Conservation (phyloP, 2,329 filamentous ascomycete genomes). For the Stachybotrys elegans region DNA sequence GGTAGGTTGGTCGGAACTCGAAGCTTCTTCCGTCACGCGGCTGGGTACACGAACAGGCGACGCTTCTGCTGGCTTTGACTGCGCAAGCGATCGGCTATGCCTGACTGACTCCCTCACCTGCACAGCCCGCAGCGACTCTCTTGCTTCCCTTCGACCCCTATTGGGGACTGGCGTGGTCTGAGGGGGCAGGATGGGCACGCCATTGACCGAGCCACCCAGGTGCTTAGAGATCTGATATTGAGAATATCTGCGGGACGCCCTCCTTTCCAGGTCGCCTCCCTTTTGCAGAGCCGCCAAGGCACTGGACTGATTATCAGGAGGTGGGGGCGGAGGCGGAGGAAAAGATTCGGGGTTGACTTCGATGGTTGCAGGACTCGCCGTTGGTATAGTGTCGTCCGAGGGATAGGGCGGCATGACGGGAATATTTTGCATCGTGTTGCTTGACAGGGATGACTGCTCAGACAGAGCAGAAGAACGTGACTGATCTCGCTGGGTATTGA, state of each 20-base stretch:
- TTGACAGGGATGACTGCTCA: slow-evolving; percentile 66
- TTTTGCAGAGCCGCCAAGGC: slow-evolving; percentile 86
- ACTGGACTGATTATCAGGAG: slow-evolving; percentile 75
- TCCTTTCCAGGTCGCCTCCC: slow-evolving; percentile 84
- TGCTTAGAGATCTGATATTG: slow-evolving; percentile 97
- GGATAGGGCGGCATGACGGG: slow-evolving; percentile 71
- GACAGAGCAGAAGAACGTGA: slow-evolving; percentile 46
- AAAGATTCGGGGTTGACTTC: slow-evolving; percentile 60
- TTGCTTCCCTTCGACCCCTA: slow-evolving; percentile 68
- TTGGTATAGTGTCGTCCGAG: slow-evolving; percentile 49
- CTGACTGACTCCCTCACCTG: slow-evolving; percentile 48
- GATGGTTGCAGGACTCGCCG: slow-evolving; percentile 30
- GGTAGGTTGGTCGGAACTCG: slow-evolving; percentile 14
- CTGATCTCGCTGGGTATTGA: slow-evolving; percentile 43
- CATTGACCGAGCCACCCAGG: slow-evolving; percentile 72
- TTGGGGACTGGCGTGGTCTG: slow-evolving; percentile 83
- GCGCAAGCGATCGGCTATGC: slow-evolving; percentile 44
- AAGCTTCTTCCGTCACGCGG: slow-evolving; percentile 59
- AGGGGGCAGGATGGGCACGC: slow-evolving; percentile 79
- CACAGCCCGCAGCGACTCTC: slow-evolving; percentile 74
- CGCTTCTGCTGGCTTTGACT: slow-evolving; percentile 45
- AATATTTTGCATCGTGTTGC: slow-evolving; percentile 68
- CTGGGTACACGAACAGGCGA: slow-evolving; percentile 57
- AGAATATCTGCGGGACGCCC: slow-evolving; percentile 89
- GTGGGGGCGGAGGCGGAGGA: slow-evolving; percentile 64